These are phyloP conservation scores for Cercospora canescens DNA, from an alignment of 2,329 filamentous ascomycete species.

Conservation along the genomic window DNA sequence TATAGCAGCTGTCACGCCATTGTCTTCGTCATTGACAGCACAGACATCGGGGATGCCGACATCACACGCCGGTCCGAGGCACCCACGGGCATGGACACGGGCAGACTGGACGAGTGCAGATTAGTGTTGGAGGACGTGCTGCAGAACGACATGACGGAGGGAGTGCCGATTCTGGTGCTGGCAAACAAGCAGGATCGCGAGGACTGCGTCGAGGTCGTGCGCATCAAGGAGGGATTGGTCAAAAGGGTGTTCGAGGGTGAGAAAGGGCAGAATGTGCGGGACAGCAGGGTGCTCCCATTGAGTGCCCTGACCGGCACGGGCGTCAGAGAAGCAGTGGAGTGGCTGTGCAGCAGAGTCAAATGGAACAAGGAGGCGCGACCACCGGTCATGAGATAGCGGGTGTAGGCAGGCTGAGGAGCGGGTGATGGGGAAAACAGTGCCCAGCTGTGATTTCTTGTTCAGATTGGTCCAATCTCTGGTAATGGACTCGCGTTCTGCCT, in stretches of 20 bases:
- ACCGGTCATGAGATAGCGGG: constrained; percentile 90
- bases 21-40: constrained; percentile 95
- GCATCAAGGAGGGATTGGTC: constrained; percentile 95
- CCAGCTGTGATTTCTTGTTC: too few relatives aligned
- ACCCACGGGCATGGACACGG: constrained; percentile 34
- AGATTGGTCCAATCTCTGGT: too few relatives aligned
- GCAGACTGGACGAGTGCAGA: constrained; percentile 82
- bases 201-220: constrained; percentile 94
- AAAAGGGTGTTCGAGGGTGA: constrained; percentile 95
- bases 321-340: constrained; percentile 94
- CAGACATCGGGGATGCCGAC: constrained; percentile 83
- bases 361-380: constrained; percentile 96
- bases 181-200: constrained; percentile 98
- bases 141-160: constrained; percentile 81
- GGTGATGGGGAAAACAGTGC: too few relatives aligned
- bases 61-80: constrained; percentile 52
- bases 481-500: not conserved
- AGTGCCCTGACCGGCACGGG: constrained; percentile 83
- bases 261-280: constrained; percentile 79
- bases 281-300: constrained; percentile 87
- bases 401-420: too few relatives aligned
- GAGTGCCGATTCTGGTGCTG: constrained; percentile 86
- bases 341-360: constrained; percentile 85
- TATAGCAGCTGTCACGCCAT: constrained; percentile 94
- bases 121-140: constrained; percentile 88